phyloP scores from a whole-genome alignment of 2,329 filamentous ascomycete species.

The Fusarium nygamai region DNA sequence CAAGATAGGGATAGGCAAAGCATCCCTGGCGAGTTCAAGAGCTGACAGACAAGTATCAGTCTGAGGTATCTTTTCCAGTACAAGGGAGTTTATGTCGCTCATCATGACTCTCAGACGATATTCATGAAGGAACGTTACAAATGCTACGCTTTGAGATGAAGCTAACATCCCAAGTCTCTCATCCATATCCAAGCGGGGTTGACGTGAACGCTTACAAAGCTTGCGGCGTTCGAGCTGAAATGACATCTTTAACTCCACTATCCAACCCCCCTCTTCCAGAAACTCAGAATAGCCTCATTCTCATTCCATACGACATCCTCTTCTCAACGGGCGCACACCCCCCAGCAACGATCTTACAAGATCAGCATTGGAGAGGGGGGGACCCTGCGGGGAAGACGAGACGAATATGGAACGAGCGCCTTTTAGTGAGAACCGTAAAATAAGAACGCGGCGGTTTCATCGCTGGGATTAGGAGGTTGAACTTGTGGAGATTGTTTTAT shows the following conservation, averaged over 20 bases:
- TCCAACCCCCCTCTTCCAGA: neutral
- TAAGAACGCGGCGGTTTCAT: neutral
- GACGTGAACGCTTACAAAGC: constrained; percentile 16
- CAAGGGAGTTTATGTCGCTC: neutral
- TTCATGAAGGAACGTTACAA: neutral
- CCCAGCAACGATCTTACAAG: constrained; percentile 12
- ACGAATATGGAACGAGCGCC: constrained; percentile 11
- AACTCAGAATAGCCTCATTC: constrained; percentile 23
- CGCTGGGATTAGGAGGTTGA: neutral
- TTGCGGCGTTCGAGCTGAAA: neutral
- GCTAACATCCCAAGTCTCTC: neutral
- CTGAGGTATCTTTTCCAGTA: constrained; percentile 20
- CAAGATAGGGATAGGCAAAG: constrained; percentile 42
- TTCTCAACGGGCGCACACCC: constrained; percentile 7
- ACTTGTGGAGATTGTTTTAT: constrained; percentile 12
- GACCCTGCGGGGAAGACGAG: constrained; percentile 24
- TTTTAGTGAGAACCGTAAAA: neutral
- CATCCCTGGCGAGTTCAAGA: constrained; percentile 23
- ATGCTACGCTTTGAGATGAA: neutral
- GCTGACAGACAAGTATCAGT: constrained; percentile 26
- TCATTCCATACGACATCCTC: neutral
- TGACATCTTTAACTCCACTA: neutral
- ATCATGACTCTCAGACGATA: neutral
- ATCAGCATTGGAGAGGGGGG: constrained; percentile 6
- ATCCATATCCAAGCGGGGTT: neutral